Conservation (phyloP, 2,329 filamentous ascomycete species). For the Ceratocystis lukuohia region DNA sequence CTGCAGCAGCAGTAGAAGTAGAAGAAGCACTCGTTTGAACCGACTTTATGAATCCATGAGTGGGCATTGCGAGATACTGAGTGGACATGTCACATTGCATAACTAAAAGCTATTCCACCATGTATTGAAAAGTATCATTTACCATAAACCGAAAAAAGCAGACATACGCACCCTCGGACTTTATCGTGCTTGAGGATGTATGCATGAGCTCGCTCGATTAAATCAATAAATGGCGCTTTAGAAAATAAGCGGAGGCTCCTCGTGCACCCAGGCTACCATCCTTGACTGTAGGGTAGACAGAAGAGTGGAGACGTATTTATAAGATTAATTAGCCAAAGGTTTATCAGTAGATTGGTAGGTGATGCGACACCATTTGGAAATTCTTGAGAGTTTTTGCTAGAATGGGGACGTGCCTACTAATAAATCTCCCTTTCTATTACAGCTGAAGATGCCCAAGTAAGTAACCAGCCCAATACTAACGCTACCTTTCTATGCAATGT, state of each 20-base stretch:
- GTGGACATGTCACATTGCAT: no score
- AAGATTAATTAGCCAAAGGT: not conserved
- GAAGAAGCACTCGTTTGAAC: no score
- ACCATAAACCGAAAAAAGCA: not conserved
- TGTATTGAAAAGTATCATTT: no score
- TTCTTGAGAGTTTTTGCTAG: no score
- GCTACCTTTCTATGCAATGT: no score
- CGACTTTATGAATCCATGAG: no score
- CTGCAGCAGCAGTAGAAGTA: not conserved
- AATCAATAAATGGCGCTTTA: not conserved
- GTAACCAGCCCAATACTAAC: no score
- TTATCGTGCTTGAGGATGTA: not conserved
- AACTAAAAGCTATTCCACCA: no score
- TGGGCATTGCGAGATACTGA: no score
- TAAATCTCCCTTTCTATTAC: no score
- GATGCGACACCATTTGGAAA: not conserved
- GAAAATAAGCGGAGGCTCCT: constrained; percentile 1
- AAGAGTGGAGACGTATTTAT: not conserved
- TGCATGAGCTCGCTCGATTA: not conserved
- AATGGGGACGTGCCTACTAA: no score
- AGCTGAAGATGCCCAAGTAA: no score
- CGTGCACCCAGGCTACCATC: not conserved
- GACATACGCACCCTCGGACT: not conserved
- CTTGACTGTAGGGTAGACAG: not conserved
- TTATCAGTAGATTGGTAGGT: not conserved